A percentile compares a stretch with the other conserved stretches of the same genome.
Evolutionary conservation across 495 filamentous ascomycete genomes (phyloP).

Genomic region (Aspergillus egyptiacus): DNA sequence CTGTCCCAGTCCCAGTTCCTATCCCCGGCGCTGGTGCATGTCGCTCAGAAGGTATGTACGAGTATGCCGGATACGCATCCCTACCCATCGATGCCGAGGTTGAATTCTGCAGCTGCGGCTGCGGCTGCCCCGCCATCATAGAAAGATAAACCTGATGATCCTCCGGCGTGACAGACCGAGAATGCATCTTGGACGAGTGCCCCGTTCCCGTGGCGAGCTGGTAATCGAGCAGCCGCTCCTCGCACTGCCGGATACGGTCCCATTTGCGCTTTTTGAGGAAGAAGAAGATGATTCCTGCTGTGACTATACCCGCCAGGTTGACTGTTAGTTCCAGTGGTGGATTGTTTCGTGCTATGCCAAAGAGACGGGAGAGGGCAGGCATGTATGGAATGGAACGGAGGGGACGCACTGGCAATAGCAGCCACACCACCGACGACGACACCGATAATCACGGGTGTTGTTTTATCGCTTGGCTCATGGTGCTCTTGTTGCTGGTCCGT

Average conservation of each 20-base stretch:
- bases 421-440: slow-evolving; percentile 25
- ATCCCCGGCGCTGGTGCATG: neutral
- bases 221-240: slow-evolving; percentile 20
- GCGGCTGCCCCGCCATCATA: slow-evolving; percentile 3
- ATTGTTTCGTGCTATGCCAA: too few relatives aligned
- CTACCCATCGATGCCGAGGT: neutral
- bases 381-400: neutral
- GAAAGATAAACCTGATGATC: slow-evolving; percentile 2
- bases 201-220: slow-evolving; percentile 1
- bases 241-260: slow-evolving; percentile 19
- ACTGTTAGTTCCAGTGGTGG: too few relatives aligned
- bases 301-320: slow-evolving; percentile 22
- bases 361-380: neutral
- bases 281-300: slow-evolving; percentile 21
- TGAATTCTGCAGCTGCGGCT: neutral
- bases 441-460: slow-evolving; percentile 25
- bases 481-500: too few relatives aligned
- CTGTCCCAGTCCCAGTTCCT: neutral
- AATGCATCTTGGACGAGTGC: neutral
- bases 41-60: neutral
- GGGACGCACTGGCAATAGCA: slow-evolving; percentile 22
- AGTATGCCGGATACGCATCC: neutral
- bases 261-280: slow-evolving; percentile 23
- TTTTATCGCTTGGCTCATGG: slow-evolving; percentile 1
- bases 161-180: slow-evolving; percentile 4